Percentiles rank a stretch among this genome's conserved stretches.
Evolutionary conservation across 2,329 filamentous ascomycete species (phyloP).

Genomic region (Claviceps purpurea): DNA sequence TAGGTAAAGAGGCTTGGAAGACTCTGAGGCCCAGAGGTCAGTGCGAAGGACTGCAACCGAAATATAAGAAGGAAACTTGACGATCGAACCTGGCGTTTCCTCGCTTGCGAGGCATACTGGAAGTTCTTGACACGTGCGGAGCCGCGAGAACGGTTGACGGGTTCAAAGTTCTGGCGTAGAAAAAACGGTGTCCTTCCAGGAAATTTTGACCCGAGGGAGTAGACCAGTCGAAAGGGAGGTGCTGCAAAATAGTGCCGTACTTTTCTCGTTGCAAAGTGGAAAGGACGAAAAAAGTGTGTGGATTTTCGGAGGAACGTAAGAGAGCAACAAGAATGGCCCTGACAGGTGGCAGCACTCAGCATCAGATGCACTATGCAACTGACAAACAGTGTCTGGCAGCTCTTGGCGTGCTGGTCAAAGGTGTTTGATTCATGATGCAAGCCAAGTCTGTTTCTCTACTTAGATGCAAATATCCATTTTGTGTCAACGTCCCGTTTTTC

Average conservation of each 20-base stretch:
- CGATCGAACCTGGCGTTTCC: background rate
- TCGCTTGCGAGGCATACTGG: background rate
- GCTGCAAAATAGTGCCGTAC: no score
- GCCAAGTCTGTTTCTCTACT: background rate
- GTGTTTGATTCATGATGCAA: background rate
- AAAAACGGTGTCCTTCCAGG: background rate
- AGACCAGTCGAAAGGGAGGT: background rate
- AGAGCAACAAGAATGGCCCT: background rate
- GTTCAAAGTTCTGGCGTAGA: background rate
- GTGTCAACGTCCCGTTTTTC: background rate
- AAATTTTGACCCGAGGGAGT: background rate
- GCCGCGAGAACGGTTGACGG: background rate
- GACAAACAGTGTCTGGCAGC: background rate
- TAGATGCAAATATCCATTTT: background rate
- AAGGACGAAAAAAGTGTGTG: background rate
- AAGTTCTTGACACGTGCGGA: background rate
- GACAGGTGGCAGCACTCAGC: background rate
- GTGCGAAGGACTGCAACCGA: background rate
- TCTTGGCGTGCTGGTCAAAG: background rate
- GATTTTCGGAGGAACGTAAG: background rate
- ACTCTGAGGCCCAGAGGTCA: background rate
- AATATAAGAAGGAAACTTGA: background rate
- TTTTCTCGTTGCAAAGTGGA: background rate
- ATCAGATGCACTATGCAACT: background rate
- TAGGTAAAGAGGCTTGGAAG: background rate